A percentile compares a stretch with the other conserved stretches of the same genome.
phyloP scores from a whole-genome alignment of 2,329 filamentous ascomycete species.

The Penicillium sp. region DNA sequence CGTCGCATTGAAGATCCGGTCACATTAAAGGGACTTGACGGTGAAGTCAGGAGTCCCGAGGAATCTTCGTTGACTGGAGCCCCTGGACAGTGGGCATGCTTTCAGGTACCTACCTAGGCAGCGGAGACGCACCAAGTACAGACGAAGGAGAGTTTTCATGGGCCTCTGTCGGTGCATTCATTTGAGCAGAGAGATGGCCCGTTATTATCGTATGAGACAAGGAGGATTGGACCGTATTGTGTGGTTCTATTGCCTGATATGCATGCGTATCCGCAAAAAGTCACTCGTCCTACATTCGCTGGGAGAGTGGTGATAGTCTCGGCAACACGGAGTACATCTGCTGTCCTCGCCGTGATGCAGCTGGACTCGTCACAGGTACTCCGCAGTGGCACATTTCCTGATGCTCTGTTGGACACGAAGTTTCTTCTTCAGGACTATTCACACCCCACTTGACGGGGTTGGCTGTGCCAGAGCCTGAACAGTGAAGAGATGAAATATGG shows the following conservation, averaged over 20 bases:
- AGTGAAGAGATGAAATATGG: neutral
- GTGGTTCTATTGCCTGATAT: constrained; percentile 1
- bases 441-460: constrained; percentile 1
- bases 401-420: neutral
- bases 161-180: neutral
- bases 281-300: neutral
- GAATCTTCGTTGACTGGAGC: neutral
- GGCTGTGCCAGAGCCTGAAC: neutral
- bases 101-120: neutral
- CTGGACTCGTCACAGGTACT: constrained; percentile 22
- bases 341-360: constrained; percentile 14
- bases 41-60: neutral
- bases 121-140: neutral
- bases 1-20: neutral
- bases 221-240: neutral
- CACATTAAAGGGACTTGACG: neutral
- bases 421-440: constrained; percentile 5
- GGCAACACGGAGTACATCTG: constrained; percentile 16
- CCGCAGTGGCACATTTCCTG: constrained; percentile 12
- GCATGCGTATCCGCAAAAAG: constrained; percentile 6
- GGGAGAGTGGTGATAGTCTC: neutral
- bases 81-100: neutral
- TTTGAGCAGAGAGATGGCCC: neutral
- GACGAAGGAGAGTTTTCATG: neutral
- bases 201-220: neutral